These are phyloP conservation scores for Carallia brachiata DNA, from an alignment of 345 rosid genomes.

Conservation along the genomic window DNA sequence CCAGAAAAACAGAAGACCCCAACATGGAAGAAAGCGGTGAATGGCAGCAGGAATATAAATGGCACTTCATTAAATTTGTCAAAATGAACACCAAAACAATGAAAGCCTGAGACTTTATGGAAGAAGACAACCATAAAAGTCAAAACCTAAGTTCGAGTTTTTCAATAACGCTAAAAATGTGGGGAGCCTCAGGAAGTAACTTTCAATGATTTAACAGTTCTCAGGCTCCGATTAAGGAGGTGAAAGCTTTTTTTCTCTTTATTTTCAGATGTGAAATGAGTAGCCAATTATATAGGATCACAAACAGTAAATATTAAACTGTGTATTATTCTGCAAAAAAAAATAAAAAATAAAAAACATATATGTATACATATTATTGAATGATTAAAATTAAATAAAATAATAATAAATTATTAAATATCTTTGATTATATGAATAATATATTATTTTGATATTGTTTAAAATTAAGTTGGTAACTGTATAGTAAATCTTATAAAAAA, in stretches of 20 bases:
- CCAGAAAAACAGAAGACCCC: not conserved
- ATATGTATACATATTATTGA: not conserved
- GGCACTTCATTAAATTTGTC: not conserved
- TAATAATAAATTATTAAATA: too few relatives aligned
- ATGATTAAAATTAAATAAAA: too few relatives aligned
- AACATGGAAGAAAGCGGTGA: not conserved
- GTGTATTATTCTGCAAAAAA: rapidly evolving
- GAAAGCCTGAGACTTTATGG: constrained; percentile 10
- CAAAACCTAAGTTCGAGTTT: constrained; percentile 19
- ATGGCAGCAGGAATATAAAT: not conserved
- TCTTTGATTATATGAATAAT: too few relatives aligned
- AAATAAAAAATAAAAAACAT: too few relatives aligned
- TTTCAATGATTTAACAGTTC: constrained; percentile 44
- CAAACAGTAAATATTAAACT: too few relatives aligned
- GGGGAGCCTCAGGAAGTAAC: constrained; percentile 9
- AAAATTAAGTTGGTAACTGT: too few relatives aligned
- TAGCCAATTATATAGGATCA: too few relatives aligned
- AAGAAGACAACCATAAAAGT: constrained; percentile 20
- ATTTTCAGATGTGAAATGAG: too few relatives aligned
- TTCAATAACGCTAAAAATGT: constrained; percentile 15
- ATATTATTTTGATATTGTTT: too few relatives aligned
- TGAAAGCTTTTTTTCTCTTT: not conserved
- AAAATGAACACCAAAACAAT: not conserved
- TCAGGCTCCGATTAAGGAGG: constrained; percentile 26
- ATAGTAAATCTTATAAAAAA: too few relatives aligned